Conservation (phyloP, 805 yeast species). For the Sugiyamaella valdiviana region DNA sequence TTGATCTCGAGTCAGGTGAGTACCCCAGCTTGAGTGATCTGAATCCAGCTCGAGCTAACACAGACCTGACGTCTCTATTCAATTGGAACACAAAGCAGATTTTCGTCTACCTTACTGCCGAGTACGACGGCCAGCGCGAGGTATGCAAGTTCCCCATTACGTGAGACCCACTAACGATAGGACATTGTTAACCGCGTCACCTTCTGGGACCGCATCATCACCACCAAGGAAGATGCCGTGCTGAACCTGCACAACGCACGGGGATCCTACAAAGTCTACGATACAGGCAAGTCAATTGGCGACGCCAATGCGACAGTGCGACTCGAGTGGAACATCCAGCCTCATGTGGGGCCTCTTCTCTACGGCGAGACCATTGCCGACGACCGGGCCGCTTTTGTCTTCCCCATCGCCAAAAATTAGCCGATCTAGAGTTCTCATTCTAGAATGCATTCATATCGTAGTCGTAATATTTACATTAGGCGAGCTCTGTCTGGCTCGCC, state of each 20-base stretch:
- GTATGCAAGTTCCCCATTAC: conserved; percentile 26
- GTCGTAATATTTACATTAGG: background rate
- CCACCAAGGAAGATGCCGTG: conserved; percentile 50
- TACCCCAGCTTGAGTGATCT: background rate
- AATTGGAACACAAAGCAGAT: conserved; percentile 97
- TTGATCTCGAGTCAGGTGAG: conserved; percentile 52
- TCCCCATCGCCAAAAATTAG: conserved; percentile 11
- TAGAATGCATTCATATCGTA: background rate
- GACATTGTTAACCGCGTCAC: conserved; percentile 55
- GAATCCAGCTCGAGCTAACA: background rate
- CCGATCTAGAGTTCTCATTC: no score
- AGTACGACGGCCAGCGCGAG: conserved; percentile 50
- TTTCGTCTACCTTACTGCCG: conserved; percentile 86
- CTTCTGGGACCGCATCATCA: conserved; percentile 85
- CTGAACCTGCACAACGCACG: conserved; percentile 46
- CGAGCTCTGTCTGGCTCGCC: no score
- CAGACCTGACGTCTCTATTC: conserved; percentile 73
- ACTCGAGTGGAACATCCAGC: conserved; percentile 90
- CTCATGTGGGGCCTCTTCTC: conserved; percentile 73
- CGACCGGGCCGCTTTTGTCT: conserved; percentile 14
- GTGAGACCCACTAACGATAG: conserved; percentile 29
- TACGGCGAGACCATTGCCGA: conserved; percentile 49
- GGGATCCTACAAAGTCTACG: conserved; percentile 85
- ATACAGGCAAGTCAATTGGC: conserved; percentile 50
- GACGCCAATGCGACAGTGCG: conserved; percentile 58